phyloP scores from a whole-genome alignment of 108 stramenopile genomes.

The Cylindrotheca closterium region DNA sequence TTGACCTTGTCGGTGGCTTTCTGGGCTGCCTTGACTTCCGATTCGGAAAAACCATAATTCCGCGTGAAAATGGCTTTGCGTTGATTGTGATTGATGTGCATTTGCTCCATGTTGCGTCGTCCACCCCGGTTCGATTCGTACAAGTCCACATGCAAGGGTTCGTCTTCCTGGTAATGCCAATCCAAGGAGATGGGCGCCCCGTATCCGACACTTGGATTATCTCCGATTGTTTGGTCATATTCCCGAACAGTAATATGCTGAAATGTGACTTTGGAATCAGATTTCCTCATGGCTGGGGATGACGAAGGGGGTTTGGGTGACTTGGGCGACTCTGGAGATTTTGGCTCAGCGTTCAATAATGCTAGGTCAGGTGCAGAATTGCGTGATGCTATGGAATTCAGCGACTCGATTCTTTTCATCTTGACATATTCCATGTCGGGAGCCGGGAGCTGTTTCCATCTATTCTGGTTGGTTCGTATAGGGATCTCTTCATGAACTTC shows the following conservation, averaged over 20 bases:
- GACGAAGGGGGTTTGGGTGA: too few relatives aligned
- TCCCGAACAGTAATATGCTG: conserved; percentile 58
- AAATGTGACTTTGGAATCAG: conserved; percentile 36
- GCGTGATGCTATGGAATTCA: not conserved
- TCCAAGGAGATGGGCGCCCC: conserved; percentile 51
- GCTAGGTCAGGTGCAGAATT: not conserved
- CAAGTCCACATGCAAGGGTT: conserved; percentile 10
- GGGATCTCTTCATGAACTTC: not conserved
- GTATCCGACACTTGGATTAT: conserved; percentile 70
- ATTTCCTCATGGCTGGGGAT: not conserved
- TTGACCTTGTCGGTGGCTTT: not conserved
- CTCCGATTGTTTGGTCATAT: conserved; percentile 73
- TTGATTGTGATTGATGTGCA: conserved; percentile 30
- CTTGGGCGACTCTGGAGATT: too few relatives aligned
- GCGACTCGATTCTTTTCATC: not conserved
- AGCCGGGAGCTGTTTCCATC: not conserved
- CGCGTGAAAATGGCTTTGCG: conserved; percentile 17
- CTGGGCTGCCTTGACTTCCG: conserved; percentile 12
- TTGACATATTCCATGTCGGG: not conserved
- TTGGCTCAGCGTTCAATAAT: not conserved
- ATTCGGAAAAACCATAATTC: conserved; percentile 18
- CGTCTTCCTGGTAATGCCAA: conserved; percentile 6
- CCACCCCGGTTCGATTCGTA: conserved; percentile 12
- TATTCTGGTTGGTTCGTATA: not conserved
- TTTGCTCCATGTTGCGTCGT: conserved; percentile 10